These are phyloP conservation scores for Coelastrella sp. DNA, from an alignment of 139 green algal genomes.

Conservation along the genomic window DNA sequence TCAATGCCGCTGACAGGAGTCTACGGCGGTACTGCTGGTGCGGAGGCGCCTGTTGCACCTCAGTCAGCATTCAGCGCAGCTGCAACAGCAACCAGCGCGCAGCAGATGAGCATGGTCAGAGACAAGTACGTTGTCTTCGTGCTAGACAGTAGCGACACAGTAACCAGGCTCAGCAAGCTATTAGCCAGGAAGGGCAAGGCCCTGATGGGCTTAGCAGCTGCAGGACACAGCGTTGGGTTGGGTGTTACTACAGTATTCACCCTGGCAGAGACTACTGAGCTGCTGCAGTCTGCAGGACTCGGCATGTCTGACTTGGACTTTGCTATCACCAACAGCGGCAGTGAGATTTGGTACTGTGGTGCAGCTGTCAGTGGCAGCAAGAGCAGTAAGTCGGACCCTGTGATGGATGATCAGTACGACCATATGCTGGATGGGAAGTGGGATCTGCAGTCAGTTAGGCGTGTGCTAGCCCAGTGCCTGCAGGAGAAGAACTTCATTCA, in stretches of 20 bases:
- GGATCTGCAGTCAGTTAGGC: slow-evolving; percentile 54
- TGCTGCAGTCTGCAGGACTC: slow-evolving; percentile 48
- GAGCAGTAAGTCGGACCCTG: not conserved
- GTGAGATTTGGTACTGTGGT: slow-evolving; percentile 60
- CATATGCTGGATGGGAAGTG: slow-evolving; percentile 69
- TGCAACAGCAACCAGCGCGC: not conserved
- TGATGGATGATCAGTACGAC: slow-evolving; percentile 69
- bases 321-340: slow-evolving; percentile 63
- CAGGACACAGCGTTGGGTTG: slow-evolving; percentile 30
- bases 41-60: not conserved
- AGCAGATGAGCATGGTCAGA: slow-evolving; percentile 19
- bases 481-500: slow-evolving; percentile 37
- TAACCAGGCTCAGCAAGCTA: slow-evolving; percentile 32
- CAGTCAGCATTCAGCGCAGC: not conserved
- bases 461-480: slow-evolving; percentile 45
- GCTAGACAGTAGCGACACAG: slow-evolving; percentile 45
- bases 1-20: slow-evolving; percentile 5
- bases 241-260: slow-evolving; percentile 40
- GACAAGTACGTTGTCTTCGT: slow-evolving; percentile 50
- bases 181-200: slow-evolving; percentile 46
- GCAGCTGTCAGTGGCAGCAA: not conserved
- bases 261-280: slow-evolving; percentile 33
- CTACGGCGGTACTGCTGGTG: not conserved
- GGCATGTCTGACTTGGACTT: slow-evolving; percentile 61
- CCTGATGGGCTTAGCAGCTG: slow-evolving; percentile 24